phyloP scores from a whole-genome alignment of 2,329 filamentous ascomycete species.

The Rosellinia necatrix region DNA sequence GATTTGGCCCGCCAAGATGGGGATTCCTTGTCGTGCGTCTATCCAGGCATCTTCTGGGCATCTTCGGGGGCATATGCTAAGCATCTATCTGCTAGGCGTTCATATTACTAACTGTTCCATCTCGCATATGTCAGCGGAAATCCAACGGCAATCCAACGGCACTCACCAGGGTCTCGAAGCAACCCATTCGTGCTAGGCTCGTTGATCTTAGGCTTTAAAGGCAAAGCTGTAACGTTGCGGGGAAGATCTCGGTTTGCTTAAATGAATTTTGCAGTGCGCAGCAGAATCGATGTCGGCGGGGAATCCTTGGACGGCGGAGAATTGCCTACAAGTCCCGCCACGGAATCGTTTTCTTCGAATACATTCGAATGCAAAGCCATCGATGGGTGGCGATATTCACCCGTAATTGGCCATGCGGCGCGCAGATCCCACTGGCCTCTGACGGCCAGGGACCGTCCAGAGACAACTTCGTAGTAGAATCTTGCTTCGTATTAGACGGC shows the following conservation, averaged over 20 bases:
- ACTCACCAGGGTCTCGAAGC: no score
- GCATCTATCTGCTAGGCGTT: no score
- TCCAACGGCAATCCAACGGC: no score
- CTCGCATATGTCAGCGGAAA: constrained; percentile 10
- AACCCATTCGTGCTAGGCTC: constrained; percentile 1
- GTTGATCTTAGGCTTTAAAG: constrained; percentile 18
- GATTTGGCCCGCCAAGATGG: constrained; percentile 25
- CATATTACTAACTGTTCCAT: constrained; percentile 13
- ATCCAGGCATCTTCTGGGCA: no score
- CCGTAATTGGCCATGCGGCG: constrained; percentile 7
- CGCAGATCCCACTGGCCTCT: constrained; percentile 8
- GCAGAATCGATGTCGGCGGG: constrained; percentile 9
- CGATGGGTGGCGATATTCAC: constrained; percentile 16
- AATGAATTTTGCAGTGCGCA: background rate
- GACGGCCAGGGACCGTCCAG: background rate
- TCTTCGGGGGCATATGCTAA: no score
- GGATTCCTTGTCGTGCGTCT: no score
- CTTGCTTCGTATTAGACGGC: background rate
- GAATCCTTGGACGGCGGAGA: constrained; percentile 9
- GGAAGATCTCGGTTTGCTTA: constrained; percentile 14
- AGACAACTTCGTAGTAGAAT: no score
- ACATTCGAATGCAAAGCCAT: background rate
- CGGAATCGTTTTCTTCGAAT: background rate
- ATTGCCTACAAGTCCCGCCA: constrained; percentile 5
- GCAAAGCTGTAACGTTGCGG: constrained; percentile 5